Base-by-base conservation (phyloP, 2,329 filamentous ascomycete species). In the Talaromyces sp. region DNA sequence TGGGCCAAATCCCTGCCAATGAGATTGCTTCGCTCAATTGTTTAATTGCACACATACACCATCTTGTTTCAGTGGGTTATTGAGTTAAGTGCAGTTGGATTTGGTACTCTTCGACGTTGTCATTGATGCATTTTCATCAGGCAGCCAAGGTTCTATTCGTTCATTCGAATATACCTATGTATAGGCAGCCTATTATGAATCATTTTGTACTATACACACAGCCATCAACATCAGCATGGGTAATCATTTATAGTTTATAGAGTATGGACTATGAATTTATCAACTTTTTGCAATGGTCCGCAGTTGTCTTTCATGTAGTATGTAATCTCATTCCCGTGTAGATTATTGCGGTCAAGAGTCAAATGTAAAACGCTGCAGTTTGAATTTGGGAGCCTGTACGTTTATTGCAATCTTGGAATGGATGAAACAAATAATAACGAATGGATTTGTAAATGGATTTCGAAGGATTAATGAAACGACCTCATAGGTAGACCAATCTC, bases 1-100 rank as follows among this genome's bases (percentile, higher is more conserved):
- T 72, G 66, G 67, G 60, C 70, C 36, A 70, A 70, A 58, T 67
- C 70, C 3, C 60, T 69, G 7, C 71, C 71, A 1, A 58, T 69
- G 68, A 65, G 67, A 25, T 36, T 72, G 11, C 17, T 69, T 29
- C 69, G 64, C 19, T 70, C 70, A 11, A 31, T 65, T 1, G 27
- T 34, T 29, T 65, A 58, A 22, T 22, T 34, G 5, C 11, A 25
- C 17, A 3, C 0, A n/a, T 22, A 13, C n/a, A 47, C 15, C 7
- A 3, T 25, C 17, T 19, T 11, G 4, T 5, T 17, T 15, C 27
- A 22, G 13, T 49, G 15, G 40, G 38, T 19, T 15, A 27, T 47
- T 17, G 7, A 11, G n/a, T 34, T n/a, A 56, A 17, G n/a, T 11
- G n/a, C n/a, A 25, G 1, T 36, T 54, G 29, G 5, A 13, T 36